Evolutionary conservation across 2,329 filamentous ascomycete species (phyloP).

Genomic region (Diaporthe vaccinii): DNA sequence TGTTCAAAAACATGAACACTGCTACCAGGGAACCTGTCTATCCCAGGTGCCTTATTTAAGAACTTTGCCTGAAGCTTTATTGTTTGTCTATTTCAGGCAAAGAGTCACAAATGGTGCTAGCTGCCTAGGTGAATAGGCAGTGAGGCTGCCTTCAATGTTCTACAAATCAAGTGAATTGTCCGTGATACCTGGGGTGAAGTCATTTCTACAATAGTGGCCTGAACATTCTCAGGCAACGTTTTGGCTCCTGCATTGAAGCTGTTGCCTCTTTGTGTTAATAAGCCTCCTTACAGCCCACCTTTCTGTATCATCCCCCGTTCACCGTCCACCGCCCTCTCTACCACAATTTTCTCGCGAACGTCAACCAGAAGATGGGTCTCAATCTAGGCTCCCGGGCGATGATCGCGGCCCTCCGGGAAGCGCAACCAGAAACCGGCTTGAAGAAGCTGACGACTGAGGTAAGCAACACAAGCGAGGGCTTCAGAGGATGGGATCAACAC

Average conservation of each 20-base stretch:
- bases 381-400: not conserved
- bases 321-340: not conserved
- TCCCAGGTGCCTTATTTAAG: not conserved
- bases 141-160: no score
- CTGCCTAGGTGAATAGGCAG: not conserved
- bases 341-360: not conserved
- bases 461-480: not conserved
- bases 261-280: no score
- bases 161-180: not conserved
- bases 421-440: not conserved
- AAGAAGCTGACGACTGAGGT: slow-evolving; percentile 11
- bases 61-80: not conserved
- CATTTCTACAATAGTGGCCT: not conserved
- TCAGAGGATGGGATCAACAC: no score
- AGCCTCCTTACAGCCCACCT: not conserved
- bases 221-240: not conserved
- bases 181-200: not conserved
- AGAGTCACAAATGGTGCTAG: not conserved
- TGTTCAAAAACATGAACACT: not conserved
- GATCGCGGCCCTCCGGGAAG: not conserved
- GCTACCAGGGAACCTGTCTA: not conserved
- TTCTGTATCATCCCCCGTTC: no score
- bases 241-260: not conserved
- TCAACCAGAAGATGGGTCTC: not conserved
- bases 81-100: not conserved